Evolutionary conservation across 2,329 filamentous ascomycete genomes (phyloP).

Genomic region (Phaeosphaeriaceae sp.): DNA sequence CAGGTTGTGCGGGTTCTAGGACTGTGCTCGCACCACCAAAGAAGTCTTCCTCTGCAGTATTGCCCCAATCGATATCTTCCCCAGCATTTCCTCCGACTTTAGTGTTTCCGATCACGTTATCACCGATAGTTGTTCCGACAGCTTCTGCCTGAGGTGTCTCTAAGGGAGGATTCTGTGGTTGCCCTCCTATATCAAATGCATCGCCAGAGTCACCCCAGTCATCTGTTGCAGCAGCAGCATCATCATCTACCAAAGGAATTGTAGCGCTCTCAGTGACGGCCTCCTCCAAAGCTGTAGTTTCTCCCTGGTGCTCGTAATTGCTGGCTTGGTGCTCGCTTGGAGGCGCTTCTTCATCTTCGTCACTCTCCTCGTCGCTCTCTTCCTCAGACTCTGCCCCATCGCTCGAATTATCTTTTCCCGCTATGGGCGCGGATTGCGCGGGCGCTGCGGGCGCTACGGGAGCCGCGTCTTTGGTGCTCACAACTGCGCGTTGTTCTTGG

Average conservation of each 20-base stretch:
- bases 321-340: conserved; percentile 33
- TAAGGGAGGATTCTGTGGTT: conserved; percentile 29
- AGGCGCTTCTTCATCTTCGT: conserved; percentile 16
- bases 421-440: conserved; percentile 13
- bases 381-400: conserved; percentile 20
- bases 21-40: conserved; percentile 23
- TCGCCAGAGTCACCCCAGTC: conserved; percentile 43
- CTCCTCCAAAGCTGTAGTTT: conserved; percentile 53
- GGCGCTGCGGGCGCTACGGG: conserved; percentile 20
- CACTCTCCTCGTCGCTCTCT: conserved; percentile 40
- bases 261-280: conserved; percentile 52
- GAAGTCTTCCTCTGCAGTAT: conserved; percentile 43
- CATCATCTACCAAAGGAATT: conserved; percentile 50
- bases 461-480: conserved; percentile 16
- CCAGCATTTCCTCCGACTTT: conserved; percentile 38
- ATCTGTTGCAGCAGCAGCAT: conserved; percentile 42
- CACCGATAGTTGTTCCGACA: conserved; percentile 39
- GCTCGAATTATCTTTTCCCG: conserved; percentile 17
- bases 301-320: conserved; percentile 57
- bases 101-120: conserved; percentile 38
- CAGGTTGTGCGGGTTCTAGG: conserved; percentile 23
- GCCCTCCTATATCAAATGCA: conserved; percentile 39
- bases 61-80: conserved; percentile 45
- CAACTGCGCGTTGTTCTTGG: conserved; percentile 9
- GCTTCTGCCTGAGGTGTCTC: conserved; percentile 34